Evolutionary conservation across 2,329 filamentous ascomycete genomes (phyloP), one percentile per base, ranked within the genome.

Genomic region (Aspergillus ochraceus): DNA sequence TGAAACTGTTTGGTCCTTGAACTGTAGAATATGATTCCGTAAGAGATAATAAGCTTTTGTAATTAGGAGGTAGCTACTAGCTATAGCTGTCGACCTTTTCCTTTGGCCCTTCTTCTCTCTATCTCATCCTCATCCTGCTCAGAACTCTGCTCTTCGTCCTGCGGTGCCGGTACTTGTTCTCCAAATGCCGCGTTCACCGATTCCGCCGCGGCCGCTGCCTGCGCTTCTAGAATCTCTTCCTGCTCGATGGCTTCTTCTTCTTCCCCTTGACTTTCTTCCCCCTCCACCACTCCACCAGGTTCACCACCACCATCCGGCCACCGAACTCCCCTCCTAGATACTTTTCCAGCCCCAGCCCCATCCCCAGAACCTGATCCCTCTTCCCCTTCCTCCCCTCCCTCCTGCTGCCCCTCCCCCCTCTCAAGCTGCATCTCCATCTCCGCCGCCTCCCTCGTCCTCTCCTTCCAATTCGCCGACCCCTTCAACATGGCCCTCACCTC

Each of bases 401-500:
- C 49, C 22, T 54, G 29, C 22, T 46, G 59, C 9, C 42, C 54
- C 45, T 57, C 45, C 32, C 59, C 59, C 54, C 51, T 54, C 54
- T 59, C 54, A 30, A 52, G 36, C 36, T 42, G 6, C 36, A 12
- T n/a, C 36, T 5, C 36, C 36, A 39, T 17, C 36, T 39, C 36
- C 36, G n/a, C 36, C 51, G 55, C 54, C 45, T 54, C 53, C 19
- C 36, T 52, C 39, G 49, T 52, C 60, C n/a, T 52, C 52, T 62
- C 65, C 60, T 61, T 67, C 73, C 73, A 76, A 47, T 61, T 54
- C 14, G 70, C 64, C 50, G 71, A 66, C 12, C 69, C 68, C 58
- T 73, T 75, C 49, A 77, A 70, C 47, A 66, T 67, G 29, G 71
- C 64, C 54, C 76, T 59, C 20, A 78, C 62, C 60, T 78, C 76